Evolutionary conservation across 371 early-diverging fungal species (phyloP).

Genomic region (Nematocida parisii): DNA sequence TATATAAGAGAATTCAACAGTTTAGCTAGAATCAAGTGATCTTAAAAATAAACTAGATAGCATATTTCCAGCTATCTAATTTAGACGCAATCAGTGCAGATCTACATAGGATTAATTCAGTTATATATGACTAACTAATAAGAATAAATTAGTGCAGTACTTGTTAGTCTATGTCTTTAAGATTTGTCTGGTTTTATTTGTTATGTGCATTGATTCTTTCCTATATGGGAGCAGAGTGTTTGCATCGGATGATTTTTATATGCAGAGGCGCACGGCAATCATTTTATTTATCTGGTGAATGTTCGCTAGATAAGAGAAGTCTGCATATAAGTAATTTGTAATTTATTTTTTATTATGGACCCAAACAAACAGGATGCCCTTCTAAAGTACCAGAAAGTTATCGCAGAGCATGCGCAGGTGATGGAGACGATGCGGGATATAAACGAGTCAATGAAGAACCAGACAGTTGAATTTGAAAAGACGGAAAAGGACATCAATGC

Average conservation of each 20-base stretch:
- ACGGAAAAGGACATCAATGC: slow-evolving; percentile 95
- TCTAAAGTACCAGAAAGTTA: slow-evolving; percentile 43
- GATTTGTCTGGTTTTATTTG: too few relatives aligned
- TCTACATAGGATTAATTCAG: too few relatives aligned
- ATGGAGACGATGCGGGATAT: slow-evolving; percentile 40
- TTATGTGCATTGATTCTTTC: too few relatives aligned
- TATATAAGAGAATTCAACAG: neutral
- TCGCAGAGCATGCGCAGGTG: slow-evolving; percentile 20
- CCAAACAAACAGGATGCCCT: slow-evolving; percentile 44
- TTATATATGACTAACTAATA: too few relatives aligned
- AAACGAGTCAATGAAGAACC: slow-evolving; percentile 72
- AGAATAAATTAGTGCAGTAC: too few relatives aligned
- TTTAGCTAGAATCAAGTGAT: neutral
- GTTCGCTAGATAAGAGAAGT: neutral
- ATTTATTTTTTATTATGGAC: slow-evolving; percentile 57
- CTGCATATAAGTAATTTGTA: neutral
- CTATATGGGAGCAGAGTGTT: too few relatives aligned
- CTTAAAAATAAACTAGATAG: too few relatives aligned
- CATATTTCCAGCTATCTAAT: too few relatives aligned
- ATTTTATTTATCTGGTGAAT: neutral
- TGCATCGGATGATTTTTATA: neutral
- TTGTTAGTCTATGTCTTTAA: too few relatives aligned
- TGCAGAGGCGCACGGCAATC: neutral
- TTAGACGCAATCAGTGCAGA: too few relatives aligned
- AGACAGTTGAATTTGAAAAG: slow-evolving; percentile 83